Conservation (phyloP, 306 rosid species). For the Castanopsis chinensis region DNA sequence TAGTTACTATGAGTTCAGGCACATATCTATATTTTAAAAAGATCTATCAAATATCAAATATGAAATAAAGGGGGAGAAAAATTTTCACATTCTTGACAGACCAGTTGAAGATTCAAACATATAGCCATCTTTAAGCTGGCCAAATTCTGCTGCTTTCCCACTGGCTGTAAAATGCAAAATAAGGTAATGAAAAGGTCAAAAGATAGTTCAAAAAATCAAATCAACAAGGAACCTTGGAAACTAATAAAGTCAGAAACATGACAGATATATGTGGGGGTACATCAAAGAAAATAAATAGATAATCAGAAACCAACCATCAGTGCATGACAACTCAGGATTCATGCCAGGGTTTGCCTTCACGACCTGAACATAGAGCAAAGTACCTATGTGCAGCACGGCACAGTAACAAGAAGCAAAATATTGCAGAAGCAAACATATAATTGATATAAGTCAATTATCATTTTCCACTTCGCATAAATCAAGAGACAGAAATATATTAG, state of each 20-base stretch:
- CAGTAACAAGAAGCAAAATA: conserved; percentile 21
- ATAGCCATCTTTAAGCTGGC: conserved; percentile 69
- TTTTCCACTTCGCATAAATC: not conserved
- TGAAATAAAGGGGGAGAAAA: not conserved
- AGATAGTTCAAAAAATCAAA: not conserved
- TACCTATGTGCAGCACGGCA: conserved; percentile 57
- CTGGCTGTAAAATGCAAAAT: conserved; percentile 37
- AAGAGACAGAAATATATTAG: not conserved
- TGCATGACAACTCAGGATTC: conserved; percentile 91
- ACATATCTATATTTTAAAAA: not conserved
- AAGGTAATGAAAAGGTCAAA: conserved; percentile 5
- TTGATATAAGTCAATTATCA: not conserved
- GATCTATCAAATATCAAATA: not conserved
- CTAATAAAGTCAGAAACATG: not conserved
- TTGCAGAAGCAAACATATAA: not conserved
- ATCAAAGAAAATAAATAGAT: not conserved
- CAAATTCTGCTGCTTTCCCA: conserved; percentile 79
- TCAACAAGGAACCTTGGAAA: conserved; percentile 2
- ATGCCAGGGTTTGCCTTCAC: conserved; percentile 81
- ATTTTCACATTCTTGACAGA: conserved; percentile 71
- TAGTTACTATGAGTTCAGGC: not conserved
- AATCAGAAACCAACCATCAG: conserved; percentile 59
- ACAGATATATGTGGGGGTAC: not conserved
- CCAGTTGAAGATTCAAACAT: conserved; percentile 83
- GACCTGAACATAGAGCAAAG: conserved; percentile 68